Evolutionary conservation across 495 filamentous ascomycete species (phyloP).

Genomic region (Lentithecium fluviatile): DNA sequence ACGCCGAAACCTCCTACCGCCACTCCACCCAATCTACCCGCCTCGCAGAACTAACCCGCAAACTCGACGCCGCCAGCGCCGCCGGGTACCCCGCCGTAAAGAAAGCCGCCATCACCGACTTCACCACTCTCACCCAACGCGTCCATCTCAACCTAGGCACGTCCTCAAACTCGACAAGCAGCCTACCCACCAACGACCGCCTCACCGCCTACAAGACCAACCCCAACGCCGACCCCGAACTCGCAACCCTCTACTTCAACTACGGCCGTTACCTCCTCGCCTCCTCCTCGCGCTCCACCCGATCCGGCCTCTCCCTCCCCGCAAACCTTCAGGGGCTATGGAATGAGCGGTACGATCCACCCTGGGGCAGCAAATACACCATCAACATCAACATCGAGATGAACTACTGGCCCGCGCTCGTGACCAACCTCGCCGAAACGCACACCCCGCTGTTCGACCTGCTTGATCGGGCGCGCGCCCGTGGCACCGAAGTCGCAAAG

Average conservation of each 20-base stretch:
- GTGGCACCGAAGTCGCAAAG: conserved; percentile 44
- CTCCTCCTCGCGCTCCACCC: conserved; percentile 44
- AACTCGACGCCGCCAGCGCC: conserved; percentile 3
- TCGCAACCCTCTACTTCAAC: conserved; percentile 50
- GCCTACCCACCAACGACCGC: conserved; percentile 36
- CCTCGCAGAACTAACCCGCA: conserved; percentile 2
- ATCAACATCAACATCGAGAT: conserved; percentile 60
- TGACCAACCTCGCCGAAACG: conserved; percentile 43
- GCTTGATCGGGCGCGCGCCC: conserved; percentile 42
- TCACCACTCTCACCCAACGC: background rate
- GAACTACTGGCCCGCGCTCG: conserved; percentile 58
- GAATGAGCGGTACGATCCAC: conserved; percentile 52
- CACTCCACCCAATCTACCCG: background rate
- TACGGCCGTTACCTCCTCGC: conserved; percentile 52
- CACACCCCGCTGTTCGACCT: conserved; percentile 44
- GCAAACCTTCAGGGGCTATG: conserved; percentile 60
- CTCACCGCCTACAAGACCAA: conserved; percentile 35
- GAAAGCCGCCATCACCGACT: background rate
- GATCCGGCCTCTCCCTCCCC: conserved; percentile 49
- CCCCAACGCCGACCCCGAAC: conserved; percentile 23
- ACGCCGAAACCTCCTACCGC: conserved; percentile 11
- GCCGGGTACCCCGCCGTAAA: background rate
- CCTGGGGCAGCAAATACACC: conserved; percentile 58
- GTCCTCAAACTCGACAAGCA: conserved; percentile 30
- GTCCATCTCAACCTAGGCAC: conserved; percentile 8